Evolutionary conservation across 2,329 filamentous ascomycete genomes (phyloP).

Genomic region (Didymella arachidicola): DNA sequence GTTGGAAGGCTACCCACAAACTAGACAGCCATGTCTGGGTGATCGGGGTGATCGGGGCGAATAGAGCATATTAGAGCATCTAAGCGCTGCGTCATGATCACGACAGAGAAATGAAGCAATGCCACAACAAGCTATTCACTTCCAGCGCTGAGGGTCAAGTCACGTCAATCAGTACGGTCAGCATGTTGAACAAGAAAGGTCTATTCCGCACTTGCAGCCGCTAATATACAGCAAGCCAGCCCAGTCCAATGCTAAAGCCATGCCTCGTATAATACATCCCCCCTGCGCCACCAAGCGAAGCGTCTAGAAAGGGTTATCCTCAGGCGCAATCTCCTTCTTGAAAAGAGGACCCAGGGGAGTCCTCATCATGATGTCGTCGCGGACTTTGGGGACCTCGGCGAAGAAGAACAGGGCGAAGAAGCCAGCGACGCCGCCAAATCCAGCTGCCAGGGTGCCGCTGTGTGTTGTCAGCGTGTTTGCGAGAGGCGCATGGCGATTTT

Average conservation of each 20-base stretch:
- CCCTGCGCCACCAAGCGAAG: background rate
- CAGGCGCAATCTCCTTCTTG: conserved; percentile 64
- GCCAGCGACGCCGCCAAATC: conserved; percentile 65
- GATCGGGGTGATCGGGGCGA: background rate
- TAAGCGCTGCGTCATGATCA: conserved; percentile 27
- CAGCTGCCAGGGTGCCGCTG: conserved; percentile 56
- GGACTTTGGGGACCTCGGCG: conserved; percentile 68
- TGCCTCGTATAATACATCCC: conserved; percentile 31
- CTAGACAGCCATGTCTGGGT: conserved; percentile 35
- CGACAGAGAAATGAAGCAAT: conserved; percentile 37
- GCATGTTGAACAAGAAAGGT: conserved; percentile 31
- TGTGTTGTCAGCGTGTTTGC: conserved; percentile 18
- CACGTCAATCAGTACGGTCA: background rate
- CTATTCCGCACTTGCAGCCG: conserved; percentile 39
- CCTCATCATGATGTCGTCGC: conserved; percentile 68
- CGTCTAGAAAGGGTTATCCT: conserved; percentile 67
- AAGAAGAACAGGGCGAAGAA: conserved; percentile 71
- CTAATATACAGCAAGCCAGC: conserved; percentile 42
- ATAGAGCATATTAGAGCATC: conserved; percentile 24
- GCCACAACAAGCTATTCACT: conserved; percentile 17
- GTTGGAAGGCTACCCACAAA: conserved; percentile 76
- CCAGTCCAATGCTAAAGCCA: conserved; percentile 22
- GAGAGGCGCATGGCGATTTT: background rate
- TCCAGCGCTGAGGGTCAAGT: too few relatives aligned
- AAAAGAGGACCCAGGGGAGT: conserved; percentile 67